Evolutionary conservation across 116 monocot species (phyloP).

Genomic region (Zostera marina): DNA sequence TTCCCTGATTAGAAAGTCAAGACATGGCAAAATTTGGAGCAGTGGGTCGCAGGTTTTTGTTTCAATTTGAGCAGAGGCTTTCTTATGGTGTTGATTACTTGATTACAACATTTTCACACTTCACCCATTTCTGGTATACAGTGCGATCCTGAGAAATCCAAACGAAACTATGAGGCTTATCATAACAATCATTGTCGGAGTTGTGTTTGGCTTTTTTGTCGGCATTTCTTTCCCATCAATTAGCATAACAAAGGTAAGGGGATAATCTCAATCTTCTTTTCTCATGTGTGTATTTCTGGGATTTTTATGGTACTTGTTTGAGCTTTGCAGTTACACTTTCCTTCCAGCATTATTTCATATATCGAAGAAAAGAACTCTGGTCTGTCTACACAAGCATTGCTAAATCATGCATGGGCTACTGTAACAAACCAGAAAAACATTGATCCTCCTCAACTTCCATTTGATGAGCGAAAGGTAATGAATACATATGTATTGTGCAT

Average conservation of each 20-base stretch:
- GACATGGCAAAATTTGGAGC: too few relatives aligned
- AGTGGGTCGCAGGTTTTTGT: too few relatives aligned
- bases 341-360: conserved; percentile 20
- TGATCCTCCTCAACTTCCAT: neutral
- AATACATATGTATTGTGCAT: too few relatives aligned
- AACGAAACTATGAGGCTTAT: conserved; percentile 58
- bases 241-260: conserved; percentile 49
- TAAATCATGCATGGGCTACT: conserved; percentile 23
- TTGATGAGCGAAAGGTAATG: conserved; percentile 6
- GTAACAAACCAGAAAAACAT: conserved; percentile 1
- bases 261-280: neutral
- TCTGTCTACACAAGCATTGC: conserved; percentile 16
- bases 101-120: too few relatives aligned
- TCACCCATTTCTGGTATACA: too few relatives aligned
- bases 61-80: too few relatives aligned
- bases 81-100: too few relatives aligned
- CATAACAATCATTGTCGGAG: conserved; percentile 38
- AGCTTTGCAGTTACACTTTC: conserved; percentile 22
- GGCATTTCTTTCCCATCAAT: conserved; percentile 64
- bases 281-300: neutral
- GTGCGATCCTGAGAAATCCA: conserved; percentile 23
- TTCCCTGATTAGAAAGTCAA: too few relatives aligned
- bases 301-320: neutral
- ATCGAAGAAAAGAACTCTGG: conserved; percentile 28
- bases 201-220: conserved; percentile 55